Evolutionary conservation across 495 filamentous ascomycete species (phyloP), one percentile per base, ranked within the genome.

Genomic region (Darksidea phi): DNA sequence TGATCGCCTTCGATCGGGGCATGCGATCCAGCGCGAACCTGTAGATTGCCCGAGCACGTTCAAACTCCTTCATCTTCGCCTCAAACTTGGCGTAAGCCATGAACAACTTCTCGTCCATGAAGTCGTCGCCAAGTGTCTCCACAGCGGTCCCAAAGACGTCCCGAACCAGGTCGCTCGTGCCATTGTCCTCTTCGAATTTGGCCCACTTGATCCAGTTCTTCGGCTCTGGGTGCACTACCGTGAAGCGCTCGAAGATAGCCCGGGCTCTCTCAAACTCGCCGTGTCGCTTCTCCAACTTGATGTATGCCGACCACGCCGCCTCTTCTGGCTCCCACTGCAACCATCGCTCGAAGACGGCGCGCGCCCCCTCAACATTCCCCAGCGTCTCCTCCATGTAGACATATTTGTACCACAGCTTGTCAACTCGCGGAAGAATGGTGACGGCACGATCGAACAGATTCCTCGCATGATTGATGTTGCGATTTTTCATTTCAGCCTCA

Each of bases 171-270:
- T 96, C 94, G 68, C 84, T 88, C 0, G 91, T 95, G 4, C 94
- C 94, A 67, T 83, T 88, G 68, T 98, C 95, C 74, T 97, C 94
- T 71, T 98, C 94, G 67, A 97, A 98, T 42, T 90, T 85, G 63
- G 94, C 86, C 94, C 94, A 98, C 73, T 97, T 97, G 72, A 97
- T 91, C 95, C 95, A 98, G 64, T 97, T 97, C 72, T 86, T 82
- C 34, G 94, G 89, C 69, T 98, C 93, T 8, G 95, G 91, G 70
- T 97, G 95, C 2, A 98, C 93, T 41, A 91, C 80, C 2, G 91
- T 96, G 67, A 96, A 96, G 15, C 91, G 84, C 67, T 91, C 84
- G 73, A 95, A 97, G 52, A 97, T 91, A 50, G 81, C 82, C 26
- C 94, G 78, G 25, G 91, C 93, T 62, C 91, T 76, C 48, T 91